phyloP scores from a whole-genome alignment of 176 grass and related monocot species.

The Ensete glaucum region DNA sequence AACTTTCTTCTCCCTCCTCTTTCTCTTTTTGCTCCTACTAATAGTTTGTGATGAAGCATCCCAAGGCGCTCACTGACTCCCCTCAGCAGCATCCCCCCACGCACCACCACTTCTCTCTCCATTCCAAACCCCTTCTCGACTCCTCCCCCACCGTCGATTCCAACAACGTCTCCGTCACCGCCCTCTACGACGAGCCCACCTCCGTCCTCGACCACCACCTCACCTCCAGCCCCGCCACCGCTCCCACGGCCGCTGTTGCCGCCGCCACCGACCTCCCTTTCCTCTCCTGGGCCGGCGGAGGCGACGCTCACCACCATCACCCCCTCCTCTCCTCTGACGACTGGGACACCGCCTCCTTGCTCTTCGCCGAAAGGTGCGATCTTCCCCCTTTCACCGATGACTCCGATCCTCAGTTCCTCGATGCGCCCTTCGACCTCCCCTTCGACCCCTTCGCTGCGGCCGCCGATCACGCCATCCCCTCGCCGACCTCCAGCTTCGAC shows the following conservation, averaged over 20 bases:
- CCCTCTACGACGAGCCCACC: conserved; percentile 41
- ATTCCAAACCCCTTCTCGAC: not conserved
- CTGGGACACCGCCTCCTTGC: conserved; percentile 39
- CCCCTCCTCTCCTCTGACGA: conserved; percentile 21
- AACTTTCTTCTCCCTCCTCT: not conserved
- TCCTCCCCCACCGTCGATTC: conserved; percentile 8
- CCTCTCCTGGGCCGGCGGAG: conserved; percentile 1
- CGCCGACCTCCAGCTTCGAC: conserved; percentile 14
- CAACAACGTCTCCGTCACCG: conserved; percentile 19
- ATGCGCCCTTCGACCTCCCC: conserved; percentile 26
- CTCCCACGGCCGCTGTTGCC: not conserved
- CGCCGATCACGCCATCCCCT: not conserved
- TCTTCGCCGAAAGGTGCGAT: conserved; percentile 36
- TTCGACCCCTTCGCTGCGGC: not conserved
- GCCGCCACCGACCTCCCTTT: not conserved
- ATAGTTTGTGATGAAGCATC: conserved; percentile 1
- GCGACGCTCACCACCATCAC: conserved; percentile 15
- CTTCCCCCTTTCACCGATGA: conserved; percentile 20
- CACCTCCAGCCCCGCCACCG: conserved; percentile 39
- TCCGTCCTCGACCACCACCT: conserved; percentile 50
- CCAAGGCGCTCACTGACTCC: conserved; percentile 7
- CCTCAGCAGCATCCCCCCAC: not conserved
- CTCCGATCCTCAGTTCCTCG: conserved; percentile 18
- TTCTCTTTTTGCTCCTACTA: not conserved
- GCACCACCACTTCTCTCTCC: not conserved